phyloP scores from a whole-genome alignment of 805 yeast species.

The Metschnikowia anglica region DNA sequence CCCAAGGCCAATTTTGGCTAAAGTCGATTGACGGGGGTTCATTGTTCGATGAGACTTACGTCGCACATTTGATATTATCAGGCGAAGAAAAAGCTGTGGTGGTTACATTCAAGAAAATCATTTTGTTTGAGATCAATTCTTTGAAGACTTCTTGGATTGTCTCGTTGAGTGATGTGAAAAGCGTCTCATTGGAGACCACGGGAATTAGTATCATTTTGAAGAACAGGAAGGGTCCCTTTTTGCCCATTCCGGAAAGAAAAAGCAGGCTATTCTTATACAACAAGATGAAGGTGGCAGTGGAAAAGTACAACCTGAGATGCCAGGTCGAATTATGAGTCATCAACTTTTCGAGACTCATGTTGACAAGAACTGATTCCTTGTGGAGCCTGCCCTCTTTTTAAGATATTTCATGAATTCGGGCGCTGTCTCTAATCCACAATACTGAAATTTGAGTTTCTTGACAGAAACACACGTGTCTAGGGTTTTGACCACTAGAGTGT shows the following conservation, averaged over 20 bases:
- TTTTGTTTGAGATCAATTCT: conserved; percentile 62
- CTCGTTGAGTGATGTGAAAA: conserved; percentile 58
- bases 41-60: conserved; percentile 66
- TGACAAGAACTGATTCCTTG: conserved; percentile 11
- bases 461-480: conserved; percentile 42
- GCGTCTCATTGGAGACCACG: conserved; percentile 72
- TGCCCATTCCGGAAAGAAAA: conserved; percentile 70
- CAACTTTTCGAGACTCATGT: background rate
- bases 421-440: conserved; percentile 48
- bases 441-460: conserved; percentile 51
- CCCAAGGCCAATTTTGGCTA: conserved; percentile 94
- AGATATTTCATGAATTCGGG: conserved; percentile 43
- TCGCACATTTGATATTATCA: conserved; percentile 82
- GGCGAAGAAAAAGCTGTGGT: conserved; percentile 78
- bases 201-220: conserved; percentile 71
- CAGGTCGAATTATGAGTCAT: conserved; percentile 38
- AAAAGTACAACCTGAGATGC: conserved; percentile 69
- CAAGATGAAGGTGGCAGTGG: conserved; percentile 77
- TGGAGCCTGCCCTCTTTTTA: conserved; percentile 47
- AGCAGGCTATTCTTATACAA: conserved; percentile 67
- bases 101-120: conserved; percentile 68
- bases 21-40: conserved; percentile 81
- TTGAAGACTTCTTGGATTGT: conserved; percentile 72
- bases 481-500: conserved; percentile 42
- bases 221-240: conserved; percentile 51